phyloP scores from a whole-genome alignment of 495 filamentous ascomycete species.

The Aspergillus avenaceus region DNA sequence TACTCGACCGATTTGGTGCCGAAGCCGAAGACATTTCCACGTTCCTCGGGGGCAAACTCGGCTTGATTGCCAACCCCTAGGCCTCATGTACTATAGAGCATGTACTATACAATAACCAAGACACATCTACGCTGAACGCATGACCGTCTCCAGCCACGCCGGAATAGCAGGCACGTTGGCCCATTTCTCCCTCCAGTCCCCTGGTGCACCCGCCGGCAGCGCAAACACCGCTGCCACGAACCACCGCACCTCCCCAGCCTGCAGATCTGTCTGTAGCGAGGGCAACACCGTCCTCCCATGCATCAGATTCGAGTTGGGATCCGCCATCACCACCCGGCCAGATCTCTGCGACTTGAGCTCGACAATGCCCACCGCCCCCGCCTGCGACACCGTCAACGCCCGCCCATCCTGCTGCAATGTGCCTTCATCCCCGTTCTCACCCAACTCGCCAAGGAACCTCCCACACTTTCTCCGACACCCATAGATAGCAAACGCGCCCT shows the following conservation, averaged over 20 bases:
- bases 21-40: slow-evolving; percentile 16
- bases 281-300: slow-evolving; percentile 67
- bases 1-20: slow-evolving; percentile 12
- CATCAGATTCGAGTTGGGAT: slow-evolving; percentile 74
- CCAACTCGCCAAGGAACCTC: slow-evolving; percentile 52
- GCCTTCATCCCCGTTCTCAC: slow-evolving; percentile 48
- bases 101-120: neutral
- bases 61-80: neutral
- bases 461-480: slow-evolving; percentile 56
- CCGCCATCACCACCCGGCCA: slow-evolving; percentile 63
- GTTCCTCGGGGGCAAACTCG: slow-evolving; percentile 21
- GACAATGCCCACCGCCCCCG: slow-evolving; percentile 65
- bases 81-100: neutral
- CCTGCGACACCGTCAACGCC: slow-evolving; percentile 60
- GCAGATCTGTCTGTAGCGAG: slow-evolving; percentile 44
- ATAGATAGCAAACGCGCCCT: slow-evolving; percentile 68
- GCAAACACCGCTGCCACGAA: slow-evolving; percentile 50
- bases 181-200: slow-evolving; percentile 40
- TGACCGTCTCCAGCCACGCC: slow-evolving; percentile 48
- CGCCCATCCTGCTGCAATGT: slow-evolving; percentile 44
- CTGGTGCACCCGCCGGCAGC: slow-evolving; percentile 26
- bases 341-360: slow-evolving; percentile 49
- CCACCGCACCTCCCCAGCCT: slow-evolving; percentile 36
- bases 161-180: slow-evolving; percentile 50
- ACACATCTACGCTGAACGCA: slow-evolving; percentile 18